phyloP scores from a whole-genome alignment of 192 early-diverging fungal genomes.

The Chytriomyces hyalinus region DNA sequence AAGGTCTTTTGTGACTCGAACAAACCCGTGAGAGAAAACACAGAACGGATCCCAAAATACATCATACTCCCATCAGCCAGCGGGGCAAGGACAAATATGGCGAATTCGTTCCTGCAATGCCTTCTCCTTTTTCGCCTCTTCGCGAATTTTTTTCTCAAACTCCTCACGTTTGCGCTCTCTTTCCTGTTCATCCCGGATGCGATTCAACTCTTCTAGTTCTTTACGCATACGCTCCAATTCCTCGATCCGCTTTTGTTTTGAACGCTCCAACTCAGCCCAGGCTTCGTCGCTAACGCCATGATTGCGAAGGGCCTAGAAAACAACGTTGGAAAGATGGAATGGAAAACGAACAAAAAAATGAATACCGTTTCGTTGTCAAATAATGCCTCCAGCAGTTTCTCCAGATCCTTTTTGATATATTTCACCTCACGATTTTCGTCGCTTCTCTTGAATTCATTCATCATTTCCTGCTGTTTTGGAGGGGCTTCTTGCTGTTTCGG shows the following conservation, averaged over 20 bases:
- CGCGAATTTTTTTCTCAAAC: constrained; percentile 19
- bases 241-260: constrained; percentile 16
- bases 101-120: constrained; percentile 33
- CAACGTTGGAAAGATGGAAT: not conserved
- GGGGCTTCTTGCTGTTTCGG: not conserved
- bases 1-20: not conserved
- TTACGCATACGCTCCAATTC: constrained; percentile 14
- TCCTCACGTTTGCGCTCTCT: not conserved
- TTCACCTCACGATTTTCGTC: not conserved
- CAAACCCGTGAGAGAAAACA: not conserved
- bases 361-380: not conserved
- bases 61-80: constrained; percentile 24
- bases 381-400: not conserved
- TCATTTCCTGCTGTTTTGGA: not conserved
- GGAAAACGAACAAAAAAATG: not conserved
- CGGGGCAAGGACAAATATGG: constrained; percentile 34
- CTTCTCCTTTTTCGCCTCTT: constrained; percentile 25
- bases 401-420: constrained; percentile 6
- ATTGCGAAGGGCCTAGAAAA: constrained; percentile 9
- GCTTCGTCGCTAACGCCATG: constrained; percentile 41
- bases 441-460: not conserved
- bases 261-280: constrained; percentile 40
- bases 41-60: constrained; percentile 41
- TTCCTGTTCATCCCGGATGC: not conserved
- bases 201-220: constrained; percentile 20